Conservation (phyloP, 768 basidiomycete genomes). For the Lyophyllum semitale region DNA sequence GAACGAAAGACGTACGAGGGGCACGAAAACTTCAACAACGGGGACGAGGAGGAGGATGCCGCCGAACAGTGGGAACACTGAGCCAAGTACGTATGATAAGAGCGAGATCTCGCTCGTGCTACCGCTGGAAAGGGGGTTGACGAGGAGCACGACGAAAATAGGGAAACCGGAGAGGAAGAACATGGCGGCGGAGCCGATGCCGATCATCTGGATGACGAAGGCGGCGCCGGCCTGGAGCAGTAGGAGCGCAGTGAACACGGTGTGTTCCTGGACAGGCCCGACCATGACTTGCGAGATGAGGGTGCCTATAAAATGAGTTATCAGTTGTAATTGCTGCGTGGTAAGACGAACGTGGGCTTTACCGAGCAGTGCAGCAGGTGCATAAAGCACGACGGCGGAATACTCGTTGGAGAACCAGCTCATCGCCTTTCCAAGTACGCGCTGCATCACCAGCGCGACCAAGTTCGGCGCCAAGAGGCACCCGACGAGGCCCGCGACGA, state of each 20-base stretch:
- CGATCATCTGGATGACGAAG: conserved; percentile 58
- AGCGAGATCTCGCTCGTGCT: conserved; percentile 46
- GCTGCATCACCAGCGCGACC: conserved; percentile 69
- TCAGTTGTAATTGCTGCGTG: too few relatives aligned
- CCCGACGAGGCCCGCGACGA: conserved; percentile 53
- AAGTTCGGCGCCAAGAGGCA: conserved; percentile 66
- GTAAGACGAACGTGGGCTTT: too few relatives aligned
- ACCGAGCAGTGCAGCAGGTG: conserved; percentile 75
- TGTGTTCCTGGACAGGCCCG: conserved; percentile 57
- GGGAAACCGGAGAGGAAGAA: conserved; percentile 66
- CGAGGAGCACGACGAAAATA: conserved; percentile 52
- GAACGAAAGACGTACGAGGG: conserved; percentile 58
- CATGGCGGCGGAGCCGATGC: conserved; percentile 76
- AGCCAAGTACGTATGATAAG: conserved; percentile 64
- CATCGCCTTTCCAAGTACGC: conserved; percentile 65
- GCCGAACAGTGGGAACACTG: conserved; percentile 53
- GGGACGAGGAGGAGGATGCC: conserved; percentile 60
- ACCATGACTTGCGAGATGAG: conserved; percentile 63
- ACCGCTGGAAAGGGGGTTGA: conserved; percentile 44
- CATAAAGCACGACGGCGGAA: conserved; percentile 68
- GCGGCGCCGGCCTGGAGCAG: conserved; percentile 64
- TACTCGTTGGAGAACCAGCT: conserved; percentile 85
- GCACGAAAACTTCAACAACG: conserved; percentile 87
- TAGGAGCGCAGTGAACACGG: conserved; percentile 59
- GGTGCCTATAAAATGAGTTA: conserved; percentile 63